A percentile compares a stretch with the other conserved stretches of the same genome.
Conservation (phyloP, 1,284 basidiomycete species). For the Rhodotorula sp. region DNA sequence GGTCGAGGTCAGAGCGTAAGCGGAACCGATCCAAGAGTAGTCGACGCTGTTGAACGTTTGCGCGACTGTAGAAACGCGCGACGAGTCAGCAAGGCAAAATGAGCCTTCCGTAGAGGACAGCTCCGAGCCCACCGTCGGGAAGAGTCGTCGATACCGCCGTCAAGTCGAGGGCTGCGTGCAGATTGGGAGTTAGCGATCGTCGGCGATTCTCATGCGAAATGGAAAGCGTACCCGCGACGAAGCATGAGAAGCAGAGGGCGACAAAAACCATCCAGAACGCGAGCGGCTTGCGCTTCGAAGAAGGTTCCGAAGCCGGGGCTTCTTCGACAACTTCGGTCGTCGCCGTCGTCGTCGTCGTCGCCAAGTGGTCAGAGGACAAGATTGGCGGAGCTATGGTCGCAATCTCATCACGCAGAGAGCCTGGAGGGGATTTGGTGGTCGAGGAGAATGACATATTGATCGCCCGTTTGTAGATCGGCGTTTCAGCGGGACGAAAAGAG, state of each 20-base stretch:
- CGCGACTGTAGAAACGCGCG: conserved; percentile 23
- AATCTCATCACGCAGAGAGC: no score
- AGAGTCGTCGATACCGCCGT: conserved; percentile 42
- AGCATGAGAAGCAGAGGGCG: conserved; percentile 32
- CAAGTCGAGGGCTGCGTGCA: conserved; percentile 38
- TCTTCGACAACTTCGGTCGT: no score
- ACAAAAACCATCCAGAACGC: conserved; percentile 33
- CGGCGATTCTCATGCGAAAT: not conserved
- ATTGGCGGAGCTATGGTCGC: no score
- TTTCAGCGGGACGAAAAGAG: no score
- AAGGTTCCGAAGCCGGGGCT: not conserved
- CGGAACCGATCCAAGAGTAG: conserved; percentile 42
- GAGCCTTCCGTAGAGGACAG: not conserved
- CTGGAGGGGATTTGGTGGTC: no score
- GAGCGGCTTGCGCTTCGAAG: not conserved
- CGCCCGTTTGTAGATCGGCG: no score
- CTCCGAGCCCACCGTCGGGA: conserved; percentile 12
- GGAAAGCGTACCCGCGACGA: conserved; percentile 23
- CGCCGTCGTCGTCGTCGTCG: no score
- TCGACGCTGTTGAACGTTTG: conserved; percentile 33
- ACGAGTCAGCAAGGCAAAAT: not conserved
- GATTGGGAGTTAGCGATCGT: not conserved
- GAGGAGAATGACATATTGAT: no score
- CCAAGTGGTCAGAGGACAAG: no score
- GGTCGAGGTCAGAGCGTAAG: conserved; percentile 43